Evolutionary conservation across 2,329 filamentous ascomycete species (phyloP), one percentile per base, ranked within the genome.

Genomic region (Aureobasidium sp.): DNA sequence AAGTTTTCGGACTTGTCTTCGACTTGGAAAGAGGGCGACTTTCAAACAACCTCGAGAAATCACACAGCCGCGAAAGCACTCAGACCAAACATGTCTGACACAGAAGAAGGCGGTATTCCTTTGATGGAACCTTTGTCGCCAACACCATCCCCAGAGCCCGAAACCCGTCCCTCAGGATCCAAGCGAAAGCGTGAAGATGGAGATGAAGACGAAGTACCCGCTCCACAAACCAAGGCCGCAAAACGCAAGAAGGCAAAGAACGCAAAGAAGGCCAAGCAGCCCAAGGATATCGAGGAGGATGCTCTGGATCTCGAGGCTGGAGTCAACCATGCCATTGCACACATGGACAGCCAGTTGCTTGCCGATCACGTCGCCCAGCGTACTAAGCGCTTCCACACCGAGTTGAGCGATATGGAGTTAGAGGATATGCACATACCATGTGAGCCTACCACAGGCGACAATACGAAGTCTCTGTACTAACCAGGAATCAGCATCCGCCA

Each of bases 361-460:
- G 90, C 92, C 1, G 93, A 97, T 72, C 86, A 96, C 72, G 80
- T 97, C 64, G 89, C 89, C 7, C 87, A 94, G 70, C 85, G 89
- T 70, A 87, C 90, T 59, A 85, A 82, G 66, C 82, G 88, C 29
- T 95, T 93, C 70, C 89, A 91, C 59, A 85, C 83, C 32, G 88
- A 96, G 58, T 74, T 97, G 69, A 96, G 89, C 67, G 79, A 85
- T 0, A 83, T 97, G 44, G 94, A 99, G 75, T 78, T 96, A 34
- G 87, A 90, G 61, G 92, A 97, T 71, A 79, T 90, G 69, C 86
- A 89, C 61, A 81, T 97, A 58, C 85, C 90, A 67, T 87, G 90
- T 91, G 80, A 67, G 78, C 27, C 14, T 27, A 27, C 6, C 53
- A 10, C 21, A n/a, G n/a, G n/a, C n/a, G n/a, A n/a, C n/a, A n/a